phyloP scores from a whole-genome alignment of 371 early-diverging fungal genomes.

The Actinomortierella wolfii region DNA sequence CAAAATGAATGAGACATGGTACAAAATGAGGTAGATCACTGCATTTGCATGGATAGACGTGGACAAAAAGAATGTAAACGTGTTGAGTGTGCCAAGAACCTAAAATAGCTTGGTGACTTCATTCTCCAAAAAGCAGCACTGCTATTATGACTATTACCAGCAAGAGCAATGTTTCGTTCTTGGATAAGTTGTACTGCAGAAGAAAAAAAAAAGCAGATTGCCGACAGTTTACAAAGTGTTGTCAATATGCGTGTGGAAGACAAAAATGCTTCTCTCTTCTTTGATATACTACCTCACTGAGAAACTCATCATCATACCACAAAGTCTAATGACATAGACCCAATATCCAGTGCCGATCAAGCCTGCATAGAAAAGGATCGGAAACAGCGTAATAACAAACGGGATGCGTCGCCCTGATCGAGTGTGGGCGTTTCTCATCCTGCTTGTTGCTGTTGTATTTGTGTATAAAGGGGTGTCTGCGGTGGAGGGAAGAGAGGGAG shows the following conservation, averaged over 20 bases:
- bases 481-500: no score
- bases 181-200: slow-evolving; percentile 15
- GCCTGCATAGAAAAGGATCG: slow-evolving; percentile 24
- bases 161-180: slow-evolving; percentile 14
- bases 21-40: slow-evolving; percentile 54
- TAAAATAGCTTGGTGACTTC: not conserved
- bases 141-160: no score
- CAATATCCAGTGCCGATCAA: slow-evolving; percentile 51
- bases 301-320: slow-evolving; percentile 48
- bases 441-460: not conserved
- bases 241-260: not conserved
- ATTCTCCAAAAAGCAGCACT: no score
- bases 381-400: slow-evolving; percentile 22
- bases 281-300: no score
- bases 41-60: not conserved
- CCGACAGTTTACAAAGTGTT: no score
- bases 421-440: slow-evolving; percentile 28
- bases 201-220: not conserved
- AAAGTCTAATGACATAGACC: slow-evolving; percentile 56
- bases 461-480: not conserved
- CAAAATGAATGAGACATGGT: slow-evolving; percentile 50
- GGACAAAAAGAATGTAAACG: not conserved
- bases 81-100: not conserved
- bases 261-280: not conserved
- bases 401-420: slow-evolving; percentile 39